Percentiles rank a stretch among this genome's conserved stretches.
Evolutionary conservation across 1,284 basidiomycete species (phyloP).

Genomic region (Irpex lacteus): DNA sequence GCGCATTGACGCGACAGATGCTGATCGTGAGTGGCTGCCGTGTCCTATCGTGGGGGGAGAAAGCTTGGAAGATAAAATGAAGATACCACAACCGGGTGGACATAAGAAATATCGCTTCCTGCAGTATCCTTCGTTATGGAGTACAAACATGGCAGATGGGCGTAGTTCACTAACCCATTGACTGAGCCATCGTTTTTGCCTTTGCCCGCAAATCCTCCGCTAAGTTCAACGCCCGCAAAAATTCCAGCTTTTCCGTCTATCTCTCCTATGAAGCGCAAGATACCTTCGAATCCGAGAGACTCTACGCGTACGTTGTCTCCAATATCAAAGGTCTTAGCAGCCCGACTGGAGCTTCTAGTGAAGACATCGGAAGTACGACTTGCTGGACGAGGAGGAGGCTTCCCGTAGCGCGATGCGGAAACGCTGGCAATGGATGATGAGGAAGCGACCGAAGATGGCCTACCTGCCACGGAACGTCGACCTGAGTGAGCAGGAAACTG

Average conservation of each 20-base stretch:
- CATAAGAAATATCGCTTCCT: conserved; percentile 88
- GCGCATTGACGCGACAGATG: conserved; percentile 77
- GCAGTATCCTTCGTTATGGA: conserved; percentile 8
- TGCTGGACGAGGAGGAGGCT: conserved; percentile 47
- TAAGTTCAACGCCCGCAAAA: conserved; percentile 92
- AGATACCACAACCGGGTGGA: conserved; percentile 86
- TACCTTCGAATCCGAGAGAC: conserved; percentile 83
- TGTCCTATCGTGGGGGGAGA: conserved; percentile 68
- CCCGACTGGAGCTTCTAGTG: conserved; percentile 42
- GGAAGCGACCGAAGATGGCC: conserved; percentile 35
- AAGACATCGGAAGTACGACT: conserved; percentile 64
- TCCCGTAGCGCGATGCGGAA: conserved; percentile 49
- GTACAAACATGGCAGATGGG: conserved; percentile 10
- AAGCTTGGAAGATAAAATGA: conserved; percentile 81
- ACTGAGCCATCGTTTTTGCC: conserved; percentile 96
- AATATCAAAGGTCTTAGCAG: conserved; percentile 52
- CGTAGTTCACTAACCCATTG: conserved; percentile 61
- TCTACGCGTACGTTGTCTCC: conserved; percentile 85
- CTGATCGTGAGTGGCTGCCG: conserved; percentile 56
- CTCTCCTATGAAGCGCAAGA: conserved; percentile 73
- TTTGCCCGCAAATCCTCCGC: conserved; percentile 82
- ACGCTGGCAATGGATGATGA: conserved; percentile 41
- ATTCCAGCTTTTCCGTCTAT: conserved; percentile 84
- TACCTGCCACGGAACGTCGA: conserved; percentile 37
- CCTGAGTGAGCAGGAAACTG: conserved; percentile 31